Base-by-base conservation (phyloP, 2,329 filamentous ascomycete genomes). In the Chaetothyriales sp. region DNA sequence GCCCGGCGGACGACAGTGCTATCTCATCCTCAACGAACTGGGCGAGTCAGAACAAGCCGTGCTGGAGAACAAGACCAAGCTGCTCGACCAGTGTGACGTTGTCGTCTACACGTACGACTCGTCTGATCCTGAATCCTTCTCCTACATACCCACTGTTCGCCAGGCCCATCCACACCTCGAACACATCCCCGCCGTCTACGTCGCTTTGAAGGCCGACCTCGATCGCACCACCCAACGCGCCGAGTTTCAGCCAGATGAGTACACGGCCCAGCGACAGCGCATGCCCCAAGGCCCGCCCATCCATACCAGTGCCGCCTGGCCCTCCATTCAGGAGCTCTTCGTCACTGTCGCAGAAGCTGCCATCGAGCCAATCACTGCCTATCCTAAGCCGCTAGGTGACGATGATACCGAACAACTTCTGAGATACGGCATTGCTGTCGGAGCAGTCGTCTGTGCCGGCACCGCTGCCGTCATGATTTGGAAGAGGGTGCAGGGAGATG, bases 91-190 rank as follows among this genome's bases (percentile, higher is more conserved):
- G 5, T 97, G 90, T 68, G 92, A 98, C 67, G 77, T 98, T 20
- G 78, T 98, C 46, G 94, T 90, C 69, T 97, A 94, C 69, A 83
- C 88, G 0, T 98, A 97, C 69, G 92, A 98, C 70, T 97, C 90
- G 1, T 94, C 89, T 1, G 89, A 98, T 56, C 90, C 92, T 0
- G 89, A 97, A 67, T 95, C 88, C 3, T 98, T 98, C 67, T 82
- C 85, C 1, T 89, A 97, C 64, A 88, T 98, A 50, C 85, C 90
- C 40, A 78, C 85, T 18, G 74, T 95, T 47, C 82, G 89, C 44
- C 77, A 80, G 51, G 85, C 83, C 61, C 85, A 90, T 60, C 82
- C 88, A 0, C 84, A 92, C 51, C 77, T 98, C 2, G 86, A 94
- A 65, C 82, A 87, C n/a, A 73, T 98, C 25, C 92, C 92, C 0